These are phyloP conservation scores for Zizania latifolia DNA, from an alignment of 176 grass and related monocot genomes.

Conservation along the genomic window DNA sequence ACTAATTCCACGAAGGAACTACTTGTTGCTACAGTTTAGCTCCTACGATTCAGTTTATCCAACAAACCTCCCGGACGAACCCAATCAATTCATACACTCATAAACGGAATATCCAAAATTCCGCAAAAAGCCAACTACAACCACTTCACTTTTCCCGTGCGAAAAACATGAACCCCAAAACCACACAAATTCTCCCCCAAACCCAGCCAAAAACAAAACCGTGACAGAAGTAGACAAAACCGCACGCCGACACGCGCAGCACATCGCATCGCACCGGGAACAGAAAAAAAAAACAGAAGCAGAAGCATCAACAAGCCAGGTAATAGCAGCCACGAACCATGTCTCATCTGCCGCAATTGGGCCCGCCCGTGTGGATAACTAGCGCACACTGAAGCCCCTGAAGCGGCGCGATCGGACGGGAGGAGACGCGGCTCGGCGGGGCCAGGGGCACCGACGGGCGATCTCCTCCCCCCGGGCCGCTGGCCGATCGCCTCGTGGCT, in stretches of 20 bases:
- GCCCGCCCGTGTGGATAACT: slow-evolving; percentile 11
- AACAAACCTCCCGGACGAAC: not conserved
- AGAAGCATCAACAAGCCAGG: not conserved
- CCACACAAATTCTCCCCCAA: slow-evolving; percentile 25
- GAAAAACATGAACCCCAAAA: slow-evolving; percentile 33
- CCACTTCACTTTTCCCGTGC: slow-evolving; percentile 14
- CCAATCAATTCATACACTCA: not conserved
- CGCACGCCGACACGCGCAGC: not conserved
- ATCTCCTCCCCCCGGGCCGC: slow-evolving; percentile 63
- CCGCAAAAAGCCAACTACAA: not conserved
- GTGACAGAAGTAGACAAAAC: slow-evolving; percentile 27
- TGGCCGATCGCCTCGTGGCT: too few relatives aligned
- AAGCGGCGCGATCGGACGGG: slow-evolving; percentile 32
- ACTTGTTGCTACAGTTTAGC: slow-evolving; percentile 1
- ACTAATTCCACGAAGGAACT: not conserved
- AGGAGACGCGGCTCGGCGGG: slow-evolving; percentile 50
- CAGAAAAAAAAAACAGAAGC: not conserved
- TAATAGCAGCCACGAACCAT: slow-evolving; percentile 35
- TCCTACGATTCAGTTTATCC: slow-evolving; percentile 3
- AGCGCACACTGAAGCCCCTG: not conserved
- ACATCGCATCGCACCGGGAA: slow-evolving; percentile 27
- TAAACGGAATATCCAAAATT: not conserved
- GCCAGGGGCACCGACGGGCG: slow-evolving; percentile 36
- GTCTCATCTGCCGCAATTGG: slow-evolving; percentile 45
- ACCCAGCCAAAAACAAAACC: slow-evolving; percentile 26